Evolutionary conservation across 2,329 filamentous ascomycete species (phyloP), one percentile per base, ranked within the genome.

Genomic region (Diaporthe nobilis): DNA sequence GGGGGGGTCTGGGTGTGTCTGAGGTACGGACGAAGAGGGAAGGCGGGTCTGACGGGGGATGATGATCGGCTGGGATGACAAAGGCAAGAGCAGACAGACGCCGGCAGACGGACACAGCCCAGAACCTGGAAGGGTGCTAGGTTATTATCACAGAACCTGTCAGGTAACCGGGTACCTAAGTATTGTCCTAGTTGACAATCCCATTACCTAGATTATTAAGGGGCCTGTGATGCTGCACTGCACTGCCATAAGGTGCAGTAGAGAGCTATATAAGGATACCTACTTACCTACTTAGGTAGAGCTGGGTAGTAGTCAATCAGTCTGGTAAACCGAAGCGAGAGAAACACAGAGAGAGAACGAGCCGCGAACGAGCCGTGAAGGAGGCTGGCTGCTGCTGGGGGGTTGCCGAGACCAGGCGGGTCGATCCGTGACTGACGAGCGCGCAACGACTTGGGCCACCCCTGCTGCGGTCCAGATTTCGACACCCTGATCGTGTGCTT

Each of bases 401-500:
- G 63, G 28, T 31, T 34, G 61, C 63, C 63, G 63, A 68, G 63
- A 53, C 47, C 65, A 67, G 49, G 71, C 71, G 71, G 71, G 71
- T 67, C 60, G 71, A 73, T 73, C 71, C 60, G 71, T 73, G 49
- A 73, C 58, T 55, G 60, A 55, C 65, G 49, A 70, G 65, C n/a
- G n/a, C 34, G 28, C 65, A 25, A 20, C 34, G 44, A 57, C 71
- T 44, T 73, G 71, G 71, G 47, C n/a, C 60, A 67, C 44, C 65
- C 65, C 65, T 70, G 65, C 42, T 58, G 55, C 39, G 37, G 28
- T 60, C 70, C 70, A 58, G 70, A 58, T 57, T 22, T 55, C 47
- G 49, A 39, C 22, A 34, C 61, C 61, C 42, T 65, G 61, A 28
- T 47, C n/a, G 61, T 65, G 42, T 65, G 60, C 60, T 44, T 44